Evolutionary conservation across 129 eudicot genomes (phyloP).

Genomic region (Gnaphalium uliginosum): DNA sequence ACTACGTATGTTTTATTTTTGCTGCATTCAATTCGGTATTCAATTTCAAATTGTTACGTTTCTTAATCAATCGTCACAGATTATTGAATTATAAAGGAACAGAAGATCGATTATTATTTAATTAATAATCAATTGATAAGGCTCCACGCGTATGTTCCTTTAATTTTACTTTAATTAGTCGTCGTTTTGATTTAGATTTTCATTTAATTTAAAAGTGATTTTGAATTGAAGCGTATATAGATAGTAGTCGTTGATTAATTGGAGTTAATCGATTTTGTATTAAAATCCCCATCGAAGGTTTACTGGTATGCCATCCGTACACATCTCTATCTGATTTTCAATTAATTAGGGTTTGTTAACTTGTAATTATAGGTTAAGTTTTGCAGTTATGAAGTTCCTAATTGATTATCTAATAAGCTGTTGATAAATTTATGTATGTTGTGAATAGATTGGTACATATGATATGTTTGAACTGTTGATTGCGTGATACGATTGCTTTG

Average conservation of each 20-base stretch:
- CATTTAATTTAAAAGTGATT: conserved; percentile 7
- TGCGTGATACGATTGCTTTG: not conserved
- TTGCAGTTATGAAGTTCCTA: too few relatives aligned
- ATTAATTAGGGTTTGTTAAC: not conserved
- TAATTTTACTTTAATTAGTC: conserved; percentile 13
- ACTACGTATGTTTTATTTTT: conserved; percentile 1
- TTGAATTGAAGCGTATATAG: not conserved
- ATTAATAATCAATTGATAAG: not conserved
- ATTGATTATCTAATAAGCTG: not conserved
- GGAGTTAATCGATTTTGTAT: conserved; percentile 4
- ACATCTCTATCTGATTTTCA: conserved; percentile 8
- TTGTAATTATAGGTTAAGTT: not conserved
- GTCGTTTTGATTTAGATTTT: conserved; percentile 22
- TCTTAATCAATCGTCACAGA: not conserved
- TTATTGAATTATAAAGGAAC: too few relatives aligned
- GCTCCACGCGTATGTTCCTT: conserved; percentile 36
- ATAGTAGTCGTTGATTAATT: conserved; percentile 2
- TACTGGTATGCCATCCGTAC: conserved; percentile 27
- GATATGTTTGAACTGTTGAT: not conserved
- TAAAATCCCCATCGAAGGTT: conserved; percentile 12
- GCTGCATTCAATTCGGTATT: conserved; percentile 2
- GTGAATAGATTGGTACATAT: not conserved
- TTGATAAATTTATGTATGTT: not conserved
- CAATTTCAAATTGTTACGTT: conserved; percentile 17
- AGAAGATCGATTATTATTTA: too few relatives aligned